Evolutionary conservation across 106 monocot species (phyloP), one percentile per base, ranked within the genome.

Genomic region (Apostasia shenzhenica): DNA sequence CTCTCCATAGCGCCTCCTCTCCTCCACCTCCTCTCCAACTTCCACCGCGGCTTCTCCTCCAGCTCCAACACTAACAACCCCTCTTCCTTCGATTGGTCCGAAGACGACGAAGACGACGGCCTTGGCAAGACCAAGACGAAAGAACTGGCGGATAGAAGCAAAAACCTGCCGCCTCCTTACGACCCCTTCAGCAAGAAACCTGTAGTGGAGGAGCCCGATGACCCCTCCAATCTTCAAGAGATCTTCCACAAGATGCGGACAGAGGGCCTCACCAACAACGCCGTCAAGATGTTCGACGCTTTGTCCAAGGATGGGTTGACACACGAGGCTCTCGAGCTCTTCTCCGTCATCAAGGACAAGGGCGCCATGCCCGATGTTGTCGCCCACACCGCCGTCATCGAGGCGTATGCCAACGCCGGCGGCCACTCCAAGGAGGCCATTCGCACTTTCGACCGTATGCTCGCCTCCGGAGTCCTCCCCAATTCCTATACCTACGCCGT

Each of bases 271-370:
- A 85, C 81, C 72, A 76, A 87, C 71, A 45, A 75, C 45, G 93
- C 99, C 64, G 61, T 93, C 87, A 99, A 93, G 85, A 99, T 99
- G 99, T 99, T 99, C 85, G 99, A 99, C 81, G 90, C 79, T 56
- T 75, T 99, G 77, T 93, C 93, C 55, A 90, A 88, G 71, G 87
- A 90, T 70, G 99, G 99, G 26, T 83, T 85, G 54, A 93, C 87
- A 70, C 99, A 99, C 87, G 93, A 99, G 70, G 99, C 99, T 48
- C 75, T 99, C 11, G 85, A 72, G 4, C 83, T 99, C 69, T 90
- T 99, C 72, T 54, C 87, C 8, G 67, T 81, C 54, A 99, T 99
- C 81, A 99, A 99, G 72, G 90, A 93, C 79, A 90, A 90, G 74
- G 85, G 81, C 59, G 11, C 71, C 53, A 99, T 99, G 90, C 99